A percentile compares a stretch with the other conserved stretches of the same genome.
Conservation (phyloP, 305 asterid species). For the Fraxinus velutina region DNA sequence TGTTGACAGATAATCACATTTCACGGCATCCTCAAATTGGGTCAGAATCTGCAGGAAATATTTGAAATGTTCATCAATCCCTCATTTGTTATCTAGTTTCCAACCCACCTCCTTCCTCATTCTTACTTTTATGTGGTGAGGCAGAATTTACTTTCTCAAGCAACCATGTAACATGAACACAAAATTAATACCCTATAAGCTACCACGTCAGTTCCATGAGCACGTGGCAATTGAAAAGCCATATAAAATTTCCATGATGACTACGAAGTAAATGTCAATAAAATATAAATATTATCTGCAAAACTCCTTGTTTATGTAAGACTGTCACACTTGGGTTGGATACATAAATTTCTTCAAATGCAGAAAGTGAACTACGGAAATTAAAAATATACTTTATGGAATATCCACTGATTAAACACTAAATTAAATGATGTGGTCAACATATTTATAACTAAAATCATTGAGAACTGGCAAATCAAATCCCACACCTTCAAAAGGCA, state of each 20-base stretch:
- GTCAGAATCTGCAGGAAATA: conserved; percentile 53
- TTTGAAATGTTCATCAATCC: neutral
- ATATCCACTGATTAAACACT: neutral
- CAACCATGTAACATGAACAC: neutral
- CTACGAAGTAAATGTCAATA: neutral
- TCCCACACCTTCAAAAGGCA: neutral
- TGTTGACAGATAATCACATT: conserved; percentile 65
- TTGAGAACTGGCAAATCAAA: neutral
- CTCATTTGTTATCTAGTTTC: neutral
- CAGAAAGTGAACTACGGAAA: neutral
- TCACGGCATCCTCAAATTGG: conserved; percentile 68
- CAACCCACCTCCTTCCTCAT: neutral
- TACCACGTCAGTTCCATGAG: neutral
- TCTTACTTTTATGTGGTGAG: neutral
- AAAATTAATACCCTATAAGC: neutral
- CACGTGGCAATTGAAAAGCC: neutral
- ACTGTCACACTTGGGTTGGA: neutral
- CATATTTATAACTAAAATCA: neutral
- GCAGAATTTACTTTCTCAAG: neutral
- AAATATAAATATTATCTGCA: neutral
- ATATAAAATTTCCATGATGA: neutral
- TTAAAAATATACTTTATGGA: neutral
- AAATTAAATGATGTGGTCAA: neutral
- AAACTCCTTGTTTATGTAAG: neutral
- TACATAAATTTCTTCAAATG: neutral